Percentiles rank a stretch among this genome's conserved stretches.
These are phyloP conservation scores for Ascocoryne sarcoides DNA, from an alignment of 2,329 filamentous ascomycete species.

Conservation along the genomic window DNA sequence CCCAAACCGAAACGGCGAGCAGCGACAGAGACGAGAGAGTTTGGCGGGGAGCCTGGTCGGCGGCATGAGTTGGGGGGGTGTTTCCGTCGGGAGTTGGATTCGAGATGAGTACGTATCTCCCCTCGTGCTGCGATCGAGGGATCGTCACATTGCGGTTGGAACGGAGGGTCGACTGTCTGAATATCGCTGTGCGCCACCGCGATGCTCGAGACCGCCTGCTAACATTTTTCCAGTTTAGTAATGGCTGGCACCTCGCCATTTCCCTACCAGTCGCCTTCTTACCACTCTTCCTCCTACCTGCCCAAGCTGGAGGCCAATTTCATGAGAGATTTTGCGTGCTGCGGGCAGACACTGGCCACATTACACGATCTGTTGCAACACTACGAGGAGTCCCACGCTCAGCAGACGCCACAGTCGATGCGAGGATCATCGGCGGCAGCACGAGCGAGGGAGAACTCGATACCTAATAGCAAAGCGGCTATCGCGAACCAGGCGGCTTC, in stretches of 20 bases:
- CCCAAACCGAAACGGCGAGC: constrained; percentile 49
- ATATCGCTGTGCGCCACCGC: constrained; percentile 16
- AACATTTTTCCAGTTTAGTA: constrained; percentile 58
- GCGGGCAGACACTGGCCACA: constrained; percentile 78
- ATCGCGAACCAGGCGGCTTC: constrained; percentile 24
- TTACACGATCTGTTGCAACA: constrained; percentile 93
- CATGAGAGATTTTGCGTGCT: constrained; percentile 95
- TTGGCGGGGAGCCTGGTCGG: constrained; percentile 59
- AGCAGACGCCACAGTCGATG: constrained; percentile 47
- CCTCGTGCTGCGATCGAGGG: constrained; percentile 6
- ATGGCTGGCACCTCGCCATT: constrained; percentile 97
- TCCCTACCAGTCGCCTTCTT: constrained; percentile 81
- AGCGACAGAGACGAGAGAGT: constrained; percentile 51
- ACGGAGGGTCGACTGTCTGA: constrained; percentile 4
- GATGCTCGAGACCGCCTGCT: constrained; percentile 9
- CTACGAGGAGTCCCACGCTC: constrained; percentile 90
- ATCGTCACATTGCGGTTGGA: constrained; percentile 1
- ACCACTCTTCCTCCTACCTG: constrained; percentile 92
- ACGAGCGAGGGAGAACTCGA: constrained; percentile 35
- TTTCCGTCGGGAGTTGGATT: constrained; percentile 95
- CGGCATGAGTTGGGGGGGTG: constrained; percentile 94
- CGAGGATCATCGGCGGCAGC: constrained; percentile 30
- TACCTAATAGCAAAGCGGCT: constrained; percentile 39
- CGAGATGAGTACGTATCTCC: constrained; percentile 78
- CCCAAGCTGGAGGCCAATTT: constrained; percentile 96